Evolutionary conservation across 169 alveolate genomes (phyloP).

Genomic region (Cryptosporidium xiaoi): DNA sequence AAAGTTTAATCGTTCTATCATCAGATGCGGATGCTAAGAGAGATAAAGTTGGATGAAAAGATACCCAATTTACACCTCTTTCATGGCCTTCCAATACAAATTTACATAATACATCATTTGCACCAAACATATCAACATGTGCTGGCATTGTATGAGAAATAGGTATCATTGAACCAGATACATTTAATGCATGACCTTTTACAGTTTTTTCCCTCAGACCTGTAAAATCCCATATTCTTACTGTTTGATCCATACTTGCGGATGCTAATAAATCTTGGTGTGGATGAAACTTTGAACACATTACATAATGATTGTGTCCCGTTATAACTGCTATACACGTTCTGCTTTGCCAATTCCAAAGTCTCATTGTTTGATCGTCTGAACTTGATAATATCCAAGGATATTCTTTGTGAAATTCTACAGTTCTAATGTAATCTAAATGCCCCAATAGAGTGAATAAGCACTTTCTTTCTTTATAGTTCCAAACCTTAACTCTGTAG

Average conservation of each 20-base stretch:
- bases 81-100: constrained; percentile 96
- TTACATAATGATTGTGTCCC: constrained; percentile 97
- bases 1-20: constrained; percentile 92
- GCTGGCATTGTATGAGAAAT: constrained; percentile 57
- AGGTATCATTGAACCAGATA: constrained; percentile 11
- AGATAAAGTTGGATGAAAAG: constrained; percentile 91
- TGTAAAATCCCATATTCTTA: constrained; percentile 96
- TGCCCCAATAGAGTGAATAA: constrained; percentile 94
- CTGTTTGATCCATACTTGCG: constrained; percentile 93
- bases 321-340: constrained; percentile 87
- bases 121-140: constrained; percentile 87
- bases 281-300: constrained; percentile 96
- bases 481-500: constrained; percentile 94
- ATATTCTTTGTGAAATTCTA: constrained; percentile 93
- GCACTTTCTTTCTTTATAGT: constrained; percentile 90
- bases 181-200: constrained; percentile 76
- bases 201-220: constrained; percentile 91
- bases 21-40: constrained; percentile 94
- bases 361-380: constrained; percentile 96
- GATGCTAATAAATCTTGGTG: constrained; percentile 92
- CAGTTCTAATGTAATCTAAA: constrained; percentile 95
- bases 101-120: constrained; percentile 90
- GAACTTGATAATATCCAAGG: constrained; percentile 96
- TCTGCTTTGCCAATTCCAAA: constrained; percentile 97
- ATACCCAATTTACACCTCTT: constrained; percentile 96